Percentiles rank a stretch among this genome's conserved stretches.
Evolutionary conservation across 371 early-diverging fungal species (phyloP).

Genomic region (Mucor plumbeus): DNA sequence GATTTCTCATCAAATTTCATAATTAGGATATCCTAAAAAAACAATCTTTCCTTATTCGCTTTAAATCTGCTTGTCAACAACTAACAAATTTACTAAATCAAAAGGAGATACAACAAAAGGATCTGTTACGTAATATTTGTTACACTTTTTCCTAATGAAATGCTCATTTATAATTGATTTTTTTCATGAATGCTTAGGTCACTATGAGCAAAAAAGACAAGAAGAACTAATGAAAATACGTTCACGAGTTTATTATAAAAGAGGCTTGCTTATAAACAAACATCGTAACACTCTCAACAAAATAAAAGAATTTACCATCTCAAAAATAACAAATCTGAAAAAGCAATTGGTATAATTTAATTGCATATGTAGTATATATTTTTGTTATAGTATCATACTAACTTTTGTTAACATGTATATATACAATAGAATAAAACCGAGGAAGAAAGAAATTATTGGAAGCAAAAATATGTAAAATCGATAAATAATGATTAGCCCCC

Average conservation of each 20-base stretch:
- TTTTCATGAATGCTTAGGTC: neutral
- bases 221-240: neutral
- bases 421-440: neutral
- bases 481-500: too few relatives aligned
- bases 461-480: neutral
- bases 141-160: neutral
- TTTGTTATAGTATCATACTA: neutral
- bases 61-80: neutral
- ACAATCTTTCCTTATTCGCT: neutral
- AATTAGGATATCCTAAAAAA: neutral
- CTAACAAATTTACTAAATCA: neutral
- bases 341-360: neutral
- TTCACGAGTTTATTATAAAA: neutral
- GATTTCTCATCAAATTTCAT: neutral
- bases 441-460: neutral
- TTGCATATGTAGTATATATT: too few relatives aligned
- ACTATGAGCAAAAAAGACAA: neutral
- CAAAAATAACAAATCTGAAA: neutral
- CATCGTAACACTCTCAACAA: neutral
- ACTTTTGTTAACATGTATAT: neutral
- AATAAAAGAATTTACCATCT: neutral
- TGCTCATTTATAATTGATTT: too few relatives aligned
- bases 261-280: neutral
- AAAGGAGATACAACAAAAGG: neutral
- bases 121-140: neutral